Conservation (phyloP, 2,329 filamentous ascomycete genomes). For the Penicillium psychrosexuale region DNA sequence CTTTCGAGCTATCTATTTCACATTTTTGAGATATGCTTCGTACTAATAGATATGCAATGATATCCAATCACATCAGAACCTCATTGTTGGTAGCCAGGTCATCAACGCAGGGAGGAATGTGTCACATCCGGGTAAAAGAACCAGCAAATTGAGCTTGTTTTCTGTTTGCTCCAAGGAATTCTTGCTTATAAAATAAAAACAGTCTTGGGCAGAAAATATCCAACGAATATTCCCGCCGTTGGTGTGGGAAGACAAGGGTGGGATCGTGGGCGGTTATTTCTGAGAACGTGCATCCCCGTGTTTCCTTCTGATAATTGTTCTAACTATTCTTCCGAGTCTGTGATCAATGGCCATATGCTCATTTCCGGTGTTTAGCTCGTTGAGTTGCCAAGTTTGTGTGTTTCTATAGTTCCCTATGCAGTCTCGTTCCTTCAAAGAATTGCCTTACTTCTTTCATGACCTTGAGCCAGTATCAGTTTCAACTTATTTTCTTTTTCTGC, state of each 20-base stretch:
- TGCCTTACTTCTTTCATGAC: too few relatives aligned
- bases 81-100: background rate
- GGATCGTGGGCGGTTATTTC: background rate
- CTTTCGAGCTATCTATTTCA: background rate
- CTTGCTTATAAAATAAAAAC: too few relatives aligned
- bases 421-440: too few relatives aligned
- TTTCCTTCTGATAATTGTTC: background rate
- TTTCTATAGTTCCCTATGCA: background rate
- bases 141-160: background rate
- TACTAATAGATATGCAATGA: background rate
- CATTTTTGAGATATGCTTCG: background rate
- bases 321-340: background rate
- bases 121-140: too few relatives aligned
- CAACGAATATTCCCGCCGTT: too few relatives aligned
- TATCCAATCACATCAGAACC: background rate
- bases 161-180: too few relatives aligned
- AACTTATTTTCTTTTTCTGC: background rate
- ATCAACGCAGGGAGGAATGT: background rate
- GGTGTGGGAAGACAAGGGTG: background rate
- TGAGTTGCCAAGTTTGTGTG: background rate
- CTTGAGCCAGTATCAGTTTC: background rate
- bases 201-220: too few relatives aligned
- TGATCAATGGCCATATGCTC: background rate
- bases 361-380: background rate
- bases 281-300: background rate